Conservation (phyloP, 2,329 filamentous ascomycete species). For the Stemphylium vesicarium region DNA sequence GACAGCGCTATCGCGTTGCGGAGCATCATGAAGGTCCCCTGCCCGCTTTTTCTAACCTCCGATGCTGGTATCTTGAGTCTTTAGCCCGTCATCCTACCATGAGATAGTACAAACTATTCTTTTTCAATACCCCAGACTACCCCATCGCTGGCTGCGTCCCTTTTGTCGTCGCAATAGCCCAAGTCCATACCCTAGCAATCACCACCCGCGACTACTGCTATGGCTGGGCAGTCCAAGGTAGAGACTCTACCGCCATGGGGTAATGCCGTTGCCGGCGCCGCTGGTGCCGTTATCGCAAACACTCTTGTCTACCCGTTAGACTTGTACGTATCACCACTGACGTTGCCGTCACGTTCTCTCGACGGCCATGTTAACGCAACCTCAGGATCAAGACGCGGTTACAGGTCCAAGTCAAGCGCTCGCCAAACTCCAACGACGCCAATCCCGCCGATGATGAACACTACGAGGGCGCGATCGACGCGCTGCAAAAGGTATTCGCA, state of each 20-base stretch:
- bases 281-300: conserved; percentile 93
- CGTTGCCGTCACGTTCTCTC: background rate
- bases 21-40: conserved; percentile 25
- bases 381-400: conserved; percentile 92
- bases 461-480: conserved; percentile 88
- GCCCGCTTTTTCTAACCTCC: conserved; percentile 20
- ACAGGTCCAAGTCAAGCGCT: conserved; percentile 85
- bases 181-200: background rate
- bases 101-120: conserved; percentile 26
- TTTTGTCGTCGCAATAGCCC: conserved; percentile 15
- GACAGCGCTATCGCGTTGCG: conserved; percentile 32
- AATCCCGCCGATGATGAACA: conserved; percentile 65
- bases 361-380: conserved; percentile 10
- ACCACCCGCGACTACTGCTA: conserved; percentile 31
- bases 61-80: conserved; percentile 12
- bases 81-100: conserved; percentile 19
- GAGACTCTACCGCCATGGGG: conserved; percentile 86
- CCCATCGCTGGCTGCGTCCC: conserved; percentile 24
- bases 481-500: conserved; percentile 80
- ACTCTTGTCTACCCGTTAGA: conserved; percentile 94
- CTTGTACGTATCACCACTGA: conserved; percentile 68
- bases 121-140: conserved; percentile 8
- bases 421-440: conserved; percentile 48
- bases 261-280: conserved; percentile 87
- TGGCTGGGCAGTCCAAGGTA: conserved; percentile 68